These are phyloP conservation scores for Rosellinia necatrix DNA, from an alignment of 2,329 filamentous ascomycete genomes.

Conservation along the genomic window DNA sequence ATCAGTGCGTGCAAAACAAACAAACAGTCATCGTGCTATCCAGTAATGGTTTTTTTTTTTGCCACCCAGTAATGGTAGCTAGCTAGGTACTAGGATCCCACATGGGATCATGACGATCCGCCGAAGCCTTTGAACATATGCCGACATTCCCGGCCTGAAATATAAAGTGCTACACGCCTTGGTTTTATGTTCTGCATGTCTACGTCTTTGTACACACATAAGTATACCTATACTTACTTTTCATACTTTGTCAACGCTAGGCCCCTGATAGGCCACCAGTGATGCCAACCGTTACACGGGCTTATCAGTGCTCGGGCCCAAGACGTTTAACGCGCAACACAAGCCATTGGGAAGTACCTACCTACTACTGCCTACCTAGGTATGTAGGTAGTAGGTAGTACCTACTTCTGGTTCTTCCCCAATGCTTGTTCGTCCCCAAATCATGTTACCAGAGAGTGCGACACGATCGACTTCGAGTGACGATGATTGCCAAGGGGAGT, in stretches of 20 bases:
- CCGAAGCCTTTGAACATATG: too few relatives aligned
- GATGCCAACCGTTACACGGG: neutral
- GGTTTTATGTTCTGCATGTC: too few relatives aligned
- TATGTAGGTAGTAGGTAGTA: neutral
- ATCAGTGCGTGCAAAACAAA: too few relatives aligned
- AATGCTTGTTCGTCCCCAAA: neutral
- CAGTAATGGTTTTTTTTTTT: neutral
- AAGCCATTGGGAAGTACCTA: too few relatives aligned
- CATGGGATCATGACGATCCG: too few relatives aligned
- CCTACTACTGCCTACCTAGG: too few relatives aligned
- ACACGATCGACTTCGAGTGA: neutral
- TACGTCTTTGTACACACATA: too few relatives aligned
- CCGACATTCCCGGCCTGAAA: too few relatives aligned
- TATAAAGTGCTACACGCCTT: too few relatives aligned
- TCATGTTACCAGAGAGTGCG: neutral
- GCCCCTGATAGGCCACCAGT: neutral
- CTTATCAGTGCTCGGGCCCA: neutral
- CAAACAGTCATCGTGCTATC: slow-evolving; percentile 13
- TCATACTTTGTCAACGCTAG: neutral
- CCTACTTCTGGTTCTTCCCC: neutral
- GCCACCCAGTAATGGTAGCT: too few relatives aligned
- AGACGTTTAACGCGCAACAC: neutral
- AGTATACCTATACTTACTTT: too few relatives aligned
- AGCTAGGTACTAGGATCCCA: too few relatives aligned
- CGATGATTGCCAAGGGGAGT: neutral